These are phyloP conservation scores for Linum usitatissimum DNA, from an alignment of 345 rosid genomes.

Conservation along the genomic window DNA sequence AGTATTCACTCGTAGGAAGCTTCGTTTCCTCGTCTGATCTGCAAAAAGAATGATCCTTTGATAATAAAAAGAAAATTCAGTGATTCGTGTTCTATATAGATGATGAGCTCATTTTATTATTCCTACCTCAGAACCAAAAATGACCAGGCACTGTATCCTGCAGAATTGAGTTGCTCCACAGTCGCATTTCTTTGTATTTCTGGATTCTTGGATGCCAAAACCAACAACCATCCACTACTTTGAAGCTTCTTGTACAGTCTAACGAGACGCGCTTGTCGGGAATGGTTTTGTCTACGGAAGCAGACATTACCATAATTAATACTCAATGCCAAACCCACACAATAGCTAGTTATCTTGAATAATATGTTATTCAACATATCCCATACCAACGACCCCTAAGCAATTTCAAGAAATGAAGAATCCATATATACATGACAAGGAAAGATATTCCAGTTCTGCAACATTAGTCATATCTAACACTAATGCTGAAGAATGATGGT, in stretches of 20 bases:
- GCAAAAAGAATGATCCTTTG: conserved; percentile 4
- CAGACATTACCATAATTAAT: neutral
- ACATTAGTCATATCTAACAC: too few species aligned
- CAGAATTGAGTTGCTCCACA: conserved; percentile 29
- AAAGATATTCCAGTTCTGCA: too few species aligned
- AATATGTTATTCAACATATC: too few species aligned
- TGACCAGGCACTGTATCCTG: conserved; percentile 55
- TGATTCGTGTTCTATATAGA: too few species aligned
- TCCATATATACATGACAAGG: too few species aligned
- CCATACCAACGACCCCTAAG: too few species aligned
- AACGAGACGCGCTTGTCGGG: conserved; percentile 26
- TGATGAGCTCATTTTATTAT: too few species aligned
- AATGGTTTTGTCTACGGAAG: conserved; percentile 19
- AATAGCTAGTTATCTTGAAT: too few species aligned
- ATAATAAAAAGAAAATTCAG: neutral
- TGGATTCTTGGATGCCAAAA: conserved; percentile 45
- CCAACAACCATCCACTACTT: conserved; percentile 49
- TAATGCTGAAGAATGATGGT: conserved; percentile 4
- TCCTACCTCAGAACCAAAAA: conserved; percentile 62
- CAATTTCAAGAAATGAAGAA: too few species aligned
- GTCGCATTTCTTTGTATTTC: conserved; percentile 30
- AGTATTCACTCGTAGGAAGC: conserved; percentile 27
- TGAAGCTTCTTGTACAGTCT: conserved; percentile 40
- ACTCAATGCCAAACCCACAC: too few species aligned
- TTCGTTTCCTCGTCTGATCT: conserved; percentile 42